phyloP scores from a whole-genome alignment of 768 basidiomycete species.

The Rhodosporidiobolus sp. region DNA sequence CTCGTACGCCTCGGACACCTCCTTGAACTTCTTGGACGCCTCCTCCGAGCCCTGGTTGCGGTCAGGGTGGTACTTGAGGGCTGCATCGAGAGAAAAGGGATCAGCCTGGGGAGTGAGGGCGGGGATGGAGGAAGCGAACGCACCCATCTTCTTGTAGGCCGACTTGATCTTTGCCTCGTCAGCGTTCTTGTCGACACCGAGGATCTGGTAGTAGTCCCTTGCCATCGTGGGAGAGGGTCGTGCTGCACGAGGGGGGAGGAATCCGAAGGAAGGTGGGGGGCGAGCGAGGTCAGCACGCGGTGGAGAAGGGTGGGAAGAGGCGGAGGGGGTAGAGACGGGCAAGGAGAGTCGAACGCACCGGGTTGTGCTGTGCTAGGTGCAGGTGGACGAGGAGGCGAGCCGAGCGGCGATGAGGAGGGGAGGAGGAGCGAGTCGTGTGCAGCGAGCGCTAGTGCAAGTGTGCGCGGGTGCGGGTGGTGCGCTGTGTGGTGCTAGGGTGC shows the following conservation, averaged over 20 bases:
- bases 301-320: too few relatives aligned
- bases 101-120: too few relatives aligned
- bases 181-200: background rate
- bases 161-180: slow-evolving; percentile 5
- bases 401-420: too few relatives aligned
- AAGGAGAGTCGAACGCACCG: too few relatives aligned
- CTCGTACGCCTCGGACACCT: slow-evolving; percentile 95
- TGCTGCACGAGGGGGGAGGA: background rate
- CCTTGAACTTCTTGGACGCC: slow-evolving; percentile 81
- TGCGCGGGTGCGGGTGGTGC: too few relatives aligned
- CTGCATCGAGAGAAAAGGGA: slow-evolving; percentile 41
- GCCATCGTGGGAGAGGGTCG: background rate
- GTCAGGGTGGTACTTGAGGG: slow-evolving; percentile 90
- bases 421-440: too few relatives aligned
- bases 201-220: background rate
- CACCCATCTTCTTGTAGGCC: slow-evolving; percentile 3
- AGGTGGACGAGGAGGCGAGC: too few relatives aligned
- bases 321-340: too few relatives aligned
- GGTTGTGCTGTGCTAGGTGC: too few relatives aligned
- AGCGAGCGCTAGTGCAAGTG: too few relatives aligned
- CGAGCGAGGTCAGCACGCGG: background rate
- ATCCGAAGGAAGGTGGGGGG: background rate
- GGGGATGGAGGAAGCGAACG: background rate
- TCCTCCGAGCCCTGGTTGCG: slow-evolving; percentile 75
- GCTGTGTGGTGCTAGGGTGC: too few relatives aligned